Percentiles rank a stretch among this genome's conserved stretches.
Evolutionary conservation across 2,329 filamentous ascomycete genomes (phyloP).

Genomic region (Aplosporella prunicola): DNA sequence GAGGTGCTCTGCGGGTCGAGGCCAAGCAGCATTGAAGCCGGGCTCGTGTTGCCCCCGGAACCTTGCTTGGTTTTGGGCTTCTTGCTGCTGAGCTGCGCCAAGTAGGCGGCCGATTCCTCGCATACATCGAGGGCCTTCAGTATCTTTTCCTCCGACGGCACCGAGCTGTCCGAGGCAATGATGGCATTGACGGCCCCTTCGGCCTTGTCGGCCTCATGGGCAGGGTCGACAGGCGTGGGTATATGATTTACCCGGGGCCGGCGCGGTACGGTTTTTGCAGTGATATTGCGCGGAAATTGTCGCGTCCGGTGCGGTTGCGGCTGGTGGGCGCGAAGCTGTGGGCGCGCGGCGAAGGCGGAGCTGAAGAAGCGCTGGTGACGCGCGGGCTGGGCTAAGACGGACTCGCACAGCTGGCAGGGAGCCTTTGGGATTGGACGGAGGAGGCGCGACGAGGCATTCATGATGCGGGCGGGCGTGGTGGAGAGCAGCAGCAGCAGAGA

Average conservation of each 20-base stretch:
- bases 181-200: conserved; percentile 2
- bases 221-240: background rate
- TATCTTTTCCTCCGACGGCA: conserved; percentile 6
- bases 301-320: background rate
- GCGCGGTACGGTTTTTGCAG: too few relatives aligned
- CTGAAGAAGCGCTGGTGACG: conserved; percentile 1
- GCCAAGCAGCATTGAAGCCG: conserved; percentile 2
- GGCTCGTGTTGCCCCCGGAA: background rate
- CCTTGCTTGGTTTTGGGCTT: background rate
- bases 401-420: conserved; percentile 39
- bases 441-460: conserved; percentile 7
- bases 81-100: background rate
- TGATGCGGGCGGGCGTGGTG: conserved; percentile 18
- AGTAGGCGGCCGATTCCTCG: background rate
- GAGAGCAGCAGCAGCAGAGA: background rate
- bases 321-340: background rate
- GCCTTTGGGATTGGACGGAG: conserved; percentile 3
- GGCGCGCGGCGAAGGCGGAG: conserved; percentile 1
- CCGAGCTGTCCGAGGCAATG: background rate
- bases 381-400: conserved; percentile 15
- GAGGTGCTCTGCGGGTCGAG: background rate
- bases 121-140: conserved; percentile 2
- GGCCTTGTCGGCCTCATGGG: background rate
- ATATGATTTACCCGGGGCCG: too few relatives aligned
- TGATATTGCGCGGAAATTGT: too few relatives aligned